Evolutionary conservation across 495 filamentous ascomycete species (phyloP).

Genomic region (Talaromyces trachyspermus): DNA sequence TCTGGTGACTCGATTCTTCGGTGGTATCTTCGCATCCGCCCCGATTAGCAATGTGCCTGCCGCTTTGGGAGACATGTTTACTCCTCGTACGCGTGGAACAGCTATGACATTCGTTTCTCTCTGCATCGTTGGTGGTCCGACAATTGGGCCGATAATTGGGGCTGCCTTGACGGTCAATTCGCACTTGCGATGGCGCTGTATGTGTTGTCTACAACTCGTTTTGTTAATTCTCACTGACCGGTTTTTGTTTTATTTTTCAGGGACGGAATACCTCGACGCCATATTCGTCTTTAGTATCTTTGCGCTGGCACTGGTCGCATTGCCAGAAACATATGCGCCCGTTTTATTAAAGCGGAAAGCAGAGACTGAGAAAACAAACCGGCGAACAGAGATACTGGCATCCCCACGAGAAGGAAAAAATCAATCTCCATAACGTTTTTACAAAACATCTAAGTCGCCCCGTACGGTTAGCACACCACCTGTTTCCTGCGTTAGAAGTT

Average conservation of each 20-base stretch:
- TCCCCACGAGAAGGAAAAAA: conserved; percentile 20
- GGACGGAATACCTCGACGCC: conserved; percentile 19
- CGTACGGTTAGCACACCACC: conserved; percentile 3
- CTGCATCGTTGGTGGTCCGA: conserved; percentile 27
- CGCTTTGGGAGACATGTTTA: conserved; percentile 37
- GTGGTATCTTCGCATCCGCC: conserved; percentile 29
- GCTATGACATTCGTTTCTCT: conserved; percentile 32
- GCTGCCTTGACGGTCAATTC: conserved; percentile 35
- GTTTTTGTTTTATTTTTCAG: not conserved
- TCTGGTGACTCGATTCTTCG: conserved; percentile 31
- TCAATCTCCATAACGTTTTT: conserved; percentile 17
- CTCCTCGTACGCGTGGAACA: conserved; percentile 12
- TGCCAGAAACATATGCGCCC: conserved; percentile 15
- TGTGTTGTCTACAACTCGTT: not conserved
- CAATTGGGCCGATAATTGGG: conserved; percentile 27
- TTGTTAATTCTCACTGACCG: not conserved
- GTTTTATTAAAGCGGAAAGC: conserved; percentile 17
- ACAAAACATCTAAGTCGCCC: conserved; percentile 17
- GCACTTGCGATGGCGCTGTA: conserved; percentile 23
- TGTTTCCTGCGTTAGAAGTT: not conserved
- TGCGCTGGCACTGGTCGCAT: conserved; percentile 5
- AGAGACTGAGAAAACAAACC: conserved; percentile 15
- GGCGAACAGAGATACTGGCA: conserved; percentile 21
- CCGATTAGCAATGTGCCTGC: conserved; percentile 30
- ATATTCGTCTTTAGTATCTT: conserved; percentile 12